A percentile compares a stretch with the other conserved stretches of the same genome.
These are phyloP conservation scores for Iris macrosiphon DNA, from an alignment of 106 monocot species.

Conservation along the genomic window DNA sequence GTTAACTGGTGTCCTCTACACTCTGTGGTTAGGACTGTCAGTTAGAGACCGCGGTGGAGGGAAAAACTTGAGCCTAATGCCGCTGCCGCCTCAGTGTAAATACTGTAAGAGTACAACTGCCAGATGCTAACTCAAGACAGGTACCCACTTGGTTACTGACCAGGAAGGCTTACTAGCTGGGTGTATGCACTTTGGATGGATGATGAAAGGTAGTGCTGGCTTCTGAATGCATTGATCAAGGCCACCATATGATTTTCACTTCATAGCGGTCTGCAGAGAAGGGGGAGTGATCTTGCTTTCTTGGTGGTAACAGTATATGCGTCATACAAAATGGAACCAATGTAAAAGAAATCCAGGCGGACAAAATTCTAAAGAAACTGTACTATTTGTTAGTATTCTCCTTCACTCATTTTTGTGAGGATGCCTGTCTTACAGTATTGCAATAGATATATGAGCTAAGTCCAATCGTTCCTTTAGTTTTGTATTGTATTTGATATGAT, in stretches of 20 bases:
- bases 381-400: slow-evolving; percentile 5
- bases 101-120: slow-evolving; percentile 5
- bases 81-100: neutral
- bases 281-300: neutral
- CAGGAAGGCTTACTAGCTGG: neutral
- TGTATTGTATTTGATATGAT: too few species aligned
- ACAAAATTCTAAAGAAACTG: slow-evolving; percentile 17
- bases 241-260: neutral
- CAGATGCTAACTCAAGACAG: slow-evolving; percentile 8
- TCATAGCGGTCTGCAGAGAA: neutral
- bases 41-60: too few species aligned
- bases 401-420: too few species aligned
- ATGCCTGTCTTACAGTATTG: too few species aligned
- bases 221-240: neutral
- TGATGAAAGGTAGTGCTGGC: neutral
- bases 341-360: slow-evolving; percentile 16
- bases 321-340: slow-evolving; percentile 17
- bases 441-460: too few species aligned
- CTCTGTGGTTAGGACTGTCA: neutral
- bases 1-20: neutral
- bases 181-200: slow-evolving; percentile 1
- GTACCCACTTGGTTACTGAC: neutral
- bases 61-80: neutral
- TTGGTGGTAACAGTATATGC: slow-evolving; percentile 13
- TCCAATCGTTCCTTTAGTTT: too few species aligned